Conservation (phyloP, 345 rosid species). For the Clausena lansium region DNA sequence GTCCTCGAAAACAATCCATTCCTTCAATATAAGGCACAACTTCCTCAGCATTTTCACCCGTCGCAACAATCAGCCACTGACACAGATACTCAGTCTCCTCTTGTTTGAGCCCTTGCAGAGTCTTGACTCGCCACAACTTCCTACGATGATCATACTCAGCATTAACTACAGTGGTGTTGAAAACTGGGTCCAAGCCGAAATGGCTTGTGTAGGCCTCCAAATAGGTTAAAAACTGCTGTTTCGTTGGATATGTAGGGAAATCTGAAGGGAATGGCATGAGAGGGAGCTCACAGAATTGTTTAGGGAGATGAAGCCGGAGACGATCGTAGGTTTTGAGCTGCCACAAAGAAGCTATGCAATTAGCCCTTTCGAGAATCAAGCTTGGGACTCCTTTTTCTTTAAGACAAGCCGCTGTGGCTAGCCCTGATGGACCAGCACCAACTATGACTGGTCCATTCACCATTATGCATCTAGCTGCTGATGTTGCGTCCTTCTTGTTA, state of each 20-base stretch:
- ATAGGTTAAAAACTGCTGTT: constrained; percentile 65
- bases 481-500: constrained; percentile 4
- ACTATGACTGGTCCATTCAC: constrained; percentile 63
- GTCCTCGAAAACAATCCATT: constrained; percentile 48
- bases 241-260: constrained; percentile 78
- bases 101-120: constrained; percentile 28
- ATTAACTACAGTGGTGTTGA: constrained; percentile 47
- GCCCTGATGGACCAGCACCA: constrained; percentile 86
- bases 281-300: constrained; percentile 77
- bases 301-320: constrained; percentile 88
- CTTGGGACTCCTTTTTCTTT: constrained; percentile 48
- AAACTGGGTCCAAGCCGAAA: constrained; percentile 49
- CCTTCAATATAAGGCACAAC: constrained; percentile 64
- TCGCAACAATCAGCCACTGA: constrained; percentile 73
- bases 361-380: constrained; percentile 65
- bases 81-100: constrained; percentile 47
- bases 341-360: constrained; percentile 81
- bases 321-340: constrained; percentile 80
- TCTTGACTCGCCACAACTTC: constrained; percentile 60
- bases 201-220: constrained; percentile 41
- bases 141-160: constrained; percentile 49
- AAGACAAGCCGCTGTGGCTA: constrained; percentile 75
- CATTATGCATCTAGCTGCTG: constrained; percentile 27
- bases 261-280: constrained; percentile 55
- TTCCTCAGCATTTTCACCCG: constrained; percentile 83